A percentile compares a stretch with the other conserved stretches of the same genome.
phyloP scores from a whole-genome alignment of 495 filamentous ascomycete genomes.

The Hypoxylon rickii region DNA sequence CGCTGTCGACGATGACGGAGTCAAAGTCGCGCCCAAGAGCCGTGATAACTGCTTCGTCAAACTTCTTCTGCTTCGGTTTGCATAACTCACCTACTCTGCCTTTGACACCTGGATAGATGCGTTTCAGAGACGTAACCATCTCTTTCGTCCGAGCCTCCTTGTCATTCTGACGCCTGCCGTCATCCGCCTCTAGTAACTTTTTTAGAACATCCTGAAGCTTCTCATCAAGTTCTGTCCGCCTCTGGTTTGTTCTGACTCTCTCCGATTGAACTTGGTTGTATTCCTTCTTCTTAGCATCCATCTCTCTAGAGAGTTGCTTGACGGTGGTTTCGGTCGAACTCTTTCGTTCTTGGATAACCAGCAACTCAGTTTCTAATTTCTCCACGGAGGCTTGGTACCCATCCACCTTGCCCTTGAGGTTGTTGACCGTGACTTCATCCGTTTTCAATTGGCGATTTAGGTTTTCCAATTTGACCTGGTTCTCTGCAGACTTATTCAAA shows the following conservation, averaged over 20 bases:
- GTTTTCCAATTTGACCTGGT: constrained; percentile 83
- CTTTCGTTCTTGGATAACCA: constrained; percentile 69
- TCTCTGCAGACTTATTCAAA: constrained; percentile 77
- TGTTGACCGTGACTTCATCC: constrained; percentile 85
- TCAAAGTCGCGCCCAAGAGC: constrained; percentile 93
- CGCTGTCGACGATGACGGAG: constrained; percentile 92
- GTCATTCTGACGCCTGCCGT: constrained; percentile 80
- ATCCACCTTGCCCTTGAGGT: constrained; percentile 83
- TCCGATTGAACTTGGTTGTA: constrained; percentile 85
- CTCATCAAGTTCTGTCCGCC: constrained; percentile 86
- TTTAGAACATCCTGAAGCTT: constrained; percentile 79
- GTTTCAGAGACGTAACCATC: constrained; percentile 80
- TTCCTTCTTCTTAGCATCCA: constrained; percentile 88
- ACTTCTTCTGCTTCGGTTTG: constrained; percentile 95
- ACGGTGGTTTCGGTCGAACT: constrained; percentile 60
- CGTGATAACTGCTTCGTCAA: constrained; percentile 86
- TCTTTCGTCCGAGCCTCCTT: constrained; percentile 77
- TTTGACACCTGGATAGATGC: constrained; percentile 88
- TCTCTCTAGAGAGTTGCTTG: constrained; percentile 71
- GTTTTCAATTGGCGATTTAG: constrained; percentile 83
- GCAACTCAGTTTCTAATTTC: constrained; percentile 73
- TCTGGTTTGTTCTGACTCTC: constrained; percentile 74
- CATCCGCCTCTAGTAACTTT: constrained; percentile 80
- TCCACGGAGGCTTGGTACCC: constrained; percentile 70
- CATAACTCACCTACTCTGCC: constrained; percentile 91